Evolutionary conservation across 352 stramenopile genomes (phyloP), one percentile per base, ranked within the genome.

Genomic region (Globisporangium cederbergense): DNA sequence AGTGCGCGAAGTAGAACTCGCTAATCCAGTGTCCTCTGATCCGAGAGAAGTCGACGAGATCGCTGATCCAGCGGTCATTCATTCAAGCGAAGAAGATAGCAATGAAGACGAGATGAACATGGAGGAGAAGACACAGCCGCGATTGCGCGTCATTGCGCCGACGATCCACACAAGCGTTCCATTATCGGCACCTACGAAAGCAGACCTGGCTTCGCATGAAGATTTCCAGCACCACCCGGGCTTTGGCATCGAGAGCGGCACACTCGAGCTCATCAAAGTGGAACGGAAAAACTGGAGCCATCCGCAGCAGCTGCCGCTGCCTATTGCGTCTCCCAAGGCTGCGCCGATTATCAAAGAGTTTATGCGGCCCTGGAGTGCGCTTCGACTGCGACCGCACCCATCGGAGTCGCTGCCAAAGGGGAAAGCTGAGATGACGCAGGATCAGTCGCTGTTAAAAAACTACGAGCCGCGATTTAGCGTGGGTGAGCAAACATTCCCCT

Each of bases 391-490:
- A 3, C 2, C 30, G 4, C n/a, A 32, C 18, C 42, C 36, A 0
- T 53, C 18, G 6, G 47, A 59, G 8, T 30, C 40, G 36, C 30
- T 58, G 45, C 20, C 42, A 11, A 50, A 43, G 7, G 53, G 16
- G 3, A 38, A 57, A 47, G 61, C 13, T 6, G 60, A 62, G n/a
- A 45, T 64, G 54, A 20, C 25, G 1, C 57, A 58, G 67, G 71
- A 83, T 4, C 58, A 74, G 2, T 78, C 72, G 16, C 54, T 90
- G 38, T 58, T 90, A 51, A 88, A 84, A 63, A 85, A 77, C 60
- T 92, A 92, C 45, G 81, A 92, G 47, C 75, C 81, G 7, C 78
- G 80, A 1, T 88, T 82, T 36, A 60, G 40, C 3, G 55, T 63
- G 0, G 64, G 69, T 0, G 73, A 83, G 8, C 63, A 69, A 2